Evolutionary conservation across 1,139 yeast genomes (phyloP).

Genomic region (Zygoascus meyerae): DNA sequence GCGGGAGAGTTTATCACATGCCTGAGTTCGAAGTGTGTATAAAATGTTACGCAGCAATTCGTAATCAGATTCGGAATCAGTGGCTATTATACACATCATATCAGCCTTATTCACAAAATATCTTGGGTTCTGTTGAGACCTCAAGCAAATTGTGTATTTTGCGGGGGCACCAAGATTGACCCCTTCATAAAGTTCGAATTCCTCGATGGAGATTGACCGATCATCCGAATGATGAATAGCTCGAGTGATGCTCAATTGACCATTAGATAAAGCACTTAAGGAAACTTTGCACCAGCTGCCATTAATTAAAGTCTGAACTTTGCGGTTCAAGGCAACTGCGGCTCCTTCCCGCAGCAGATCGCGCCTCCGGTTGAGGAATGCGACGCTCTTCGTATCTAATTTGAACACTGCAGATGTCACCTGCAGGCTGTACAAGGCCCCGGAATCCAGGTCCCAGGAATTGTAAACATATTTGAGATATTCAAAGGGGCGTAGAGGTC

Average conservation of each 20-base stretch:
- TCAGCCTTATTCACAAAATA: slow-evolving; percentile 22
- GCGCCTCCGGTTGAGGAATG: slow-evolving; percentile 31
- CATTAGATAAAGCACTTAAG: slow-evolving; percentile 1
- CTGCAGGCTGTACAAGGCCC: slow-evolving; percentile 14
- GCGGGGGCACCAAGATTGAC: slow-evolving; percentile 19
- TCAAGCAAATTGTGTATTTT: slow-evolving; percentile 24
- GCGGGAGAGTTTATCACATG: slow-evolving; percentile 15
- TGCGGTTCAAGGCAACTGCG: slow-evolving; percentile 4
- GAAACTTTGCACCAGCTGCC: slow-evolving; percentile 5
- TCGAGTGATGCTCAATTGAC: background rate
- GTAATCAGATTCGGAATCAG: slow-evolving; percentile 26
- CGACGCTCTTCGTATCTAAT: slow-evolving; percentile 27
- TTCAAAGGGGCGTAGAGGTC: slow-evolving; percentile 29
- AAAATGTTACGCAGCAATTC: slow-evolving; percentile 28
- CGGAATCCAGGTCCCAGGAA: slow-evolving; percentile 21
- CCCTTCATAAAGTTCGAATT: slow-evolving; percentile 25
- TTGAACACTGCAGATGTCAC: slow-evolving; percentile 24
- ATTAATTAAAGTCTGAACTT: slow-evolving; percentile 4
- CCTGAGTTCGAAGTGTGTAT: slow-evolving; percentile 26
- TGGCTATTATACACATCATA: slow-evolving; percentile 23
- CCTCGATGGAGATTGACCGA: slow-evolving; percentile 15
- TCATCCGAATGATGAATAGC: slow-evolving; percentile 4
- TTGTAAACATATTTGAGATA: slow-evolving; percentile 19
- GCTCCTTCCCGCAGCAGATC: slow-evolving; percentile 26
- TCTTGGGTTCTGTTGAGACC: slow-evolving; percentile 27